A percentile compares a stretch with the other conserved stretches of the same genome.
phyloP scores from a whole-genome alignment of 441 rosid genomes.

The Gossypium trilobum region DNA sequence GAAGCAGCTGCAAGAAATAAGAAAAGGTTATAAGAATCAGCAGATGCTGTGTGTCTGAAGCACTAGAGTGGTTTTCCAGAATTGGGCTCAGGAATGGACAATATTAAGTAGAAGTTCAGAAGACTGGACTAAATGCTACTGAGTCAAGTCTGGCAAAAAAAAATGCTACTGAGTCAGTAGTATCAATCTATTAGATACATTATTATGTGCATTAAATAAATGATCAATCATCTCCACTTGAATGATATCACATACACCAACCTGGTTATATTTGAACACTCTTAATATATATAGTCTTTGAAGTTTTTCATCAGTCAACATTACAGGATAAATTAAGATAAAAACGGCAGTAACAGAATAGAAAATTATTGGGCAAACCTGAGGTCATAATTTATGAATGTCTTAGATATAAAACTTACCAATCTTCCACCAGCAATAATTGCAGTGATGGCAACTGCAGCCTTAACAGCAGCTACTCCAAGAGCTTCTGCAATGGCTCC shows the following conservation, averaged over 20 bases:
- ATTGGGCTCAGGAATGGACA: not conserved
- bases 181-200: not conserved
- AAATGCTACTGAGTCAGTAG: not conserved
- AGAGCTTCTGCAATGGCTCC: constrained; percentile 98
- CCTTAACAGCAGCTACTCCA: constrained; percentile 92
- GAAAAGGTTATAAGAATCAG: constrained; percentile 14
- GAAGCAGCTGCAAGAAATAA: constrained; percentile 67
- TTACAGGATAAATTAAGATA: constrained; percentile 18
- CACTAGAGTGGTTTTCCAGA: constrained; percentile 11
- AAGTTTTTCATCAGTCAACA: constrained; percentile 9
- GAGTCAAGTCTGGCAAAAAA: not conserved
- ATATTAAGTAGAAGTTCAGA: constrained; percentile 1
- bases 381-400: constrained; percentile 1
- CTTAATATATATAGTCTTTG: not conserved
- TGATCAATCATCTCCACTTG: not conserved
- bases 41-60: not conserved
- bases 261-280: not conserved
- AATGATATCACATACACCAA: not conserved
- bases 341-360: constrained; percentile 9
- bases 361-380: constrained; percentile 17
- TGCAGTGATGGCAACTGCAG: constrained; percentile 87
- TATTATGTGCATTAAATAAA: not conserved
- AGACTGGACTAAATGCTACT: not conserved
- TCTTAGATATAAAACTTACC: constrained; percentile 40
- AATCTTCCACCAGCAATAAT: constrained; percentile 97